Evolutionary conservation across 495 filamentous ascomycete genomes (phyloP).

Genomic region (Penicillium malachiteum): DNA sequence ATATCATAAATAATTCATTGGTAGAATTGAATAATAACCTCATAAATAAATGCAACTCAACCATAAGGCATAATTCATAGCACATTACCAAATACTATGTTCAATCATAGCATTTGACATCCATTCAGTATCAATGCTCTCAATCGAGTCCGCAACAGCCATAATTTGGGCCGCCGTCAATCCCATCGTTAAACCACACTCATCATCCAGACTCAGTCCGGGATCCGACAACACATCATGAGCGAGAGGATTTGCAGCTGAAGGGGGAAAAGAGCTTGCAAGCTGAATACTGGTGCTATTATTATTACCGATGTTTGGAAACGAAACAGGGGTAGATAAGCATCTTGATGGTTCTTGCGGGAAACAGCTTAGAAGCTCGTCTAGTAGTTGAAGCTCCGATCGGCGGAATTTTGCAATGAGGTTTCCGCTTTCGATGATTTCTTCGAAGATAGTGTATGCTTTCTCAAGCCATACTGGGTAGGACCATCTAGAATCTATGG

Average conservation of each 20-base stretch:
- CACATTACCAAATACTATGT: slow-evolving; percentile 36
- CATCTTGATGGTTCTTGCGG: slow-evolving; percentile 17
- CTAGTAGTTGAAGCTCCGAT: slow-evolving; percentile 40
- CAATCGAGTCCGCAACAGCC: slow-evolving; percentile 41
- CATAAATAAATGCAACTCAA: not conserved
- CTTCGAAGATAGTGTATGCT: slow-evolving; percentile 38
- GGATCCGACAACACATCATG: slow-evolving; percentile 19
- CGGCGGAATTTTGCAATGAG: slow-evolving; percentile 37
- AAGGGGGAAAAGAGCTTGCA: slow-evolving; percentile 14
- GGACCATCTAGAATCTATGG: slow-evolving; percentile 31
- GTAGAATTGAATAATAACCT: not conserved
- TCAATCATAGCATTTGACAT: slow-evolving; percentile 40
- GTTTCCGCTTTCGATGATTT: slow-evolving; percentile 42
- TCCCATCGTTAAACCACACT: slow-evolving; percentile 15
- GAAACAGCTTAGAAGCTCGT: slow-evolving; percentile 29
- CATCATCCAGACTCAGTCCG: slow-evolving; percentile 11
- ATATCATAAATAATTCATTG: not conserved
- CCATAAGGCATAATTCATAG: not conserved
- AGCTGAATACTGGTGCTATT: slow-evolving; percentile 6
- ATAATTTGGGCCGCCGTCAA: slow-evolving; percentile 38
- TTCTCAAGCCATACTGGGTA: slow-evolving; percentile 35
- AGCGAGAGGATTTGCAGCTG: slow-evolving; percentile 9
- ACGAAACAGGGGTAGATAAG: slow-evolving; percentile 15
- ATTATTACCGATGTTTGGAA: slow-evolving; percentile 10
- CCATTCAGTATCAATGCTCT: slow-evolving; percentile 40